phyloP scores from a whole-genome alignment of 2,329 filamentous ascomycete species.

The Lecanosticta acicola region DNA sequence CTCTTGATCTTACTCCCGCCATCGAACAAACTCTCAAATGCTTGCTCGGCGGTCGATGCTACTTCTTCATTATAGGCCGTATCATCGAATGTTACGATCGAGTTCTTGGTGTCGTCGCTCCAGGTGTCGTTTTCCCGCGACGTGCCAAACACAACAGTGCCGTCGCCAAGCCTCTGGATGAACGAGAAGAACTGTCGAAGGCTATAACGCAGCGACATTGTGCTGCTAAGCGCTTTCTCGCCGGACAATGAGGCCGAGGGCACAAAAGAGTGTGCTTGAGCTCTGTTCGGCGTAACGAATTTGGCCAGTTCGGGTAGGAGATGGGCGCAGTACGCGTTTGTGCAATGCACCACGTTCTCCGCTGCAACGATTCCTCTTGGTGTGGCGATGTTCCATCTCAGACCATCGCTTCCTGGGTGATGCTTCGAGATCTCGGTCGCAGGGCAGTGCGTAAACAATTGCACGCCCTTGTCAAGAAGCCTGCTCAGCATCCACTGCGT shows the following conservation, averaged over 20 bases:
- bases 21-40: slow-evolving; percentile 36
- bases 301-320: slow-evolving; percentile 34
- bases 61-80: slow-evolving; percentile 35
- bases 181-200: slow-evolving; percentile 47
- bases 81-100: no score
- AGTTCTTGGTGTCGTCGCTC: no score
- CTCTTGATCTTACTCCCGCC: slow-evolving; percentile 14
- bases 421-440: slow-evolving; percentile 26
- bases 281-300: slow-evolving; percentile 41
- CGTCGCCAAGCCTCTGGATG: slow-evolving; percentile 42
- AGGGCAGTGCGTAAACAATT: slow-evolving; percentile 42
- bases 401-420: slow-evolving; percentile 6
- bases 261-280: slow-evolving; percentile 43
- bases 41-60: slow-evolving; percentile 34
- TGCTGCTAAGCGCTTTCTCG: slow-evolving; percentile 33
- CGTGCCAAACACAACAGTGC: slow-evolving; percentile 41
- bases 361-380: slow-evolving; percentile 31
- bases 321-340: slow-evolving; percentile 38
- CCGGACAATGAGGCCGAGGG: slow-evolving; percentile 36
- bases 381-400: slow-evolving; percentile 33
- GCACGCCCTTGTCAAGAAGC: slow-evolving; percentile 36
- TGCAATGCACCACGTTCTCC: slow-evolving; percentile 36
- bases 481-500: slow-evolving; percentile 44
- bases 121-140: slow-evolving; percentile 39
- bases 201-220: slow-evolving; percentile 44